These are phyloP conservation scores for Misopates orontium DNA, from an alignment of 257 asterid genomes.

Conservation along the genomic window DNA sequence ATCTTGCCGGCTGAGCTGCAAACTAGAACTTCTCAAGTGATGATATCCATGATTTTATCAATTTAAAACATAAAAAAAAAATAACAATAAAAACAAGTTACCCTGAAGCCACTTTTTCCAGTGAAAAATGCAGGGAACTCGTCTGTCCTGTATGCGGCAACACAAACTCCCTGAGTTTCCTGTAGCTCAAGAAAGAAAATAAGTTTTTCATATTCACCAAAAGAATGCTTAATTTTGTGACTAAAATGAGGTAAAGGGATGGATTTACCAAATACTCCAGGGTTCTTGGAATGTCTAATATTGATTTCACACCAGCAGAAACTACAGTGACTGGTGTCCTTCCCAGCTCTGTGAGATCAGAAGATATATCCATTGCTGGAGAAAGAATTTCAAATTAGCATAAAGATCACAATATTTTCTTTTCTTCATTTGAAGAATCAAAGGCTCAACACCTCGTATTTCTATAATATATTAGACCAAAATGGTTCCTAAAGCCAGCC, in stretches of 20 bases:
- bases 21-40: too few species aligned
- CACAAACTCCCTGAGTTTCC: conserved; percentile 99
- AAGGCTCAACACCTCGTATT: too few species aligned
- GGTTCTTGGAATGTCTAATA: conserved; percentile 87
- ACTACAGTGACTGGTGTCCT: conserved; percentile 86
- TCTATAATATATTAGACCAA: too few species aligned
- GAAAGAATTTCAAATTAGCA: conserved; percentile 17
- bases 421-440: not conserved
- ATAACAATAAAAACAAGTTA: conserved; percentile 21
- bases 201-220: not conserved
- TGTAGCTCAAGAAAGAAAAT: conserved; percentile 34
- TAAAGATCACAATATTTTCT: not conserved
- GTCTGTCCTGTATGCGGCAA: conserved; percentile 73
- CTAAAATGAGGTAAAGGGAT: conserved; percentile 20
- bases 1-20: too few species aligned
- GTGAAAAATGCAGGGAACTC: conserved; percentile 97
- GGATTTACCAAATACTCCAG: conserved; percentile 80
- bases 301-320: conserved; percentile 93
- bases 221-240: not conserved
- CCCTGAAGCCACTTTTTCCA: conserved; percentile 84
- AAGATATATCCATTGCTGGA: conserved; percentile 94
- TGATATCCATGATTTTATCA: too few species aligned
- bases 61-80: too few species aligned
- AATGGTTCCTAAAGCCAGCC: too few species aligned
- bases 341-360: conserved; percentile 93